Conservation (phyloP, 2,329 filamentous ascomycete species). For the Annulohypoxylon truncatum region DNA sequence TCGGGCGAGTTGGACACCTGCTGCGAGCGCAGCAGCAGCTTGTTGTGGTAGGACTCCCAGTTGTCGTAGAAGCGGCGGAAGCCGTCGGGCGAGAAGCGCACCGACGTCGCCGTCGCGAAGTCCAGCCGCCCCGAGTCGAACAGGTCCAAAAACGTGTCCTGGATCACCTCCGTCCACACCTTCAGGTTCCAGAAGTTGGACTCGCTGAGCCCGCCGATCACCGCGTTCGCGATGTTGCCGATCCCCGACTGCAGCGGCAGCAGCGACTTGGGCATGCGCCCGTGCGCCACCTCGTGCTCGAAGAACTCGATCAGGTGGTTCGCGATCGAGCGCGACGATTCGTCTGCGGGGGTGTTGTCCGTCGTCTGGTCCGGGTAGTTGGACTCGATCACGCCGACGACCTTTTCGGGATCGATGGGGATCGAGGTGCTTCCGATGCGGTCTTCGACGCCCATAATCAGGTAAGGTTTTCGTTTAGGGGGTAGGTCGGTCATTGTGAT, state of each 20-base stretch:
- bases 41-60: conserved; percentile 83
- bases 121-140: conserved; percentile 90
- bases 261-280: conserved; percentile 79
- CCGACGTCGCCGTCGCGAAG: conserved; percentile 89
- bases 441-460: conserved; percentile 87
- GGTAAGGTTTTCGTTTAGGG: conserved; percentile 83
- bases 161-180: conserved; percentile 93
- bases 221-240: conserved; percentile 93
- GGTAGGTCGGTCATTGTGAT: conserved; percentile 91
- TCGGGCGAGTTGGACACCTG: conserved; percentile 90
- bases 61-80: conserved; percentile 91
- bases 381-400: conserved; percentile 85
- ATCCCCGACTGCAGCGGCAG: conserved; percentile 89
- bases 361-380: conserved; percentile 82
- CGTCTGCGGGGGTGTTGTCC: conserved; percentile 82
- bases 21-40: conserved; percentile 88
- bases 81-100: conserved; percentile 90
- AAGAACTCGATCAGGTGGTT: conserved; percentile 83
- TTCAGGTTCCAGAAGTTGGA: conserved; percentile 89
- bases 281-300: conserved; percentile 84
- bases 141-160: conserved; percentile 92
- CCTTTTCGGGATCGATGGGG: conserved; percentile 84
- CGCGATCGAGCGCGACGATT: conserved; percentile 77
- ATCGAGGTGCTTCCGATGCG: conserved; percentile 86
- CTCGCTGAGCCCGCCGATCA: conserved; percentile 83